Evolutionary conservation across 345 rosid species (phyloP), one percentile per base, ranked within the genome.

Genomic region (Citrus medica): DNA sequence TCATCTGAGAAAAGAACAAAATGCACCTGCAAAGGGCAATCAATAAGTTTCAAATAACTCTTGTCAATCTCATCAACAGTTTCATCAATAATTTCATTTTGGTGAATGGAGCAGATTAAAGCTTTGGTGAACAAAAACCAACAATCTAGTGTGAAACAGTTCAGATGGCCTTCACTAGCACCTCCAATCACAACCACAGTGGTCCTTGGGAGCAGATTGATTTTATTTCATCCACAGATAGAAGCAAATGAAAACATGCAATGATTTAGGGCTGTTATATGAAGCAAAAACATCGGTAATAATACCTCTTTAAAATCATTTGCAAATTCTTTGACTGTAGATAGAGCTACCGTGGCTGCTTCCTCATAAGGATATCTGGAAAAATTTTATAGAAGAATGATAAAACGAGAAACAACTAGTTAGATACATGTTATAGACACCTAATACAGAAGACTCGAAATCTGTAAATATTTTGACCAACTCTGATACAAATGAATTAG

Each of bases 321-420:
- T 7, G 88, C 87, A 69, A 86, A 90, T 79, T 92, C 95, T 85
- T 87, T 92, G 74, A 89, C 78, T 0, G 97, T 87, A 48, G 98
- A 93, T 83, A 95, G 87, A 66, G 98, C 88, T 42, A 92, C 78
- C 2, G 58, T 21, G 70, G 98, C 97, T 69, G 99, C 98, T 83
- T 92, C 97, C 33, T 92, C 94, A n/a, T 77, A 82, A 75, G 98
- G 99, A 79, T 95, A 95, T 67, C 98, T 95, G 76, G 75, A 69
- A 72, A 6, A 56, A 16, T 25, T 19, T 74, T 21, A 32, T 32
- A 21, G 61, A 25, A 37, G 7, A 59, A 67, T 28, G 10, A 38
- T 0, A n/a, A 66, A 21, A 32, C 10, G 4, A 28, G 13, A 53
- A 24, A 17, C 53, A 61, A 75, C 19, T 21, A 10, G 28, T 46